A percentile compares a stretch with the other conserved stretches of the same genome.
These are phyloP conservation scores for Fusarium burgessii DNA, from an alignment of 2,329 filamentous ascomycete species.

Conservation along the genomic window DNA sequence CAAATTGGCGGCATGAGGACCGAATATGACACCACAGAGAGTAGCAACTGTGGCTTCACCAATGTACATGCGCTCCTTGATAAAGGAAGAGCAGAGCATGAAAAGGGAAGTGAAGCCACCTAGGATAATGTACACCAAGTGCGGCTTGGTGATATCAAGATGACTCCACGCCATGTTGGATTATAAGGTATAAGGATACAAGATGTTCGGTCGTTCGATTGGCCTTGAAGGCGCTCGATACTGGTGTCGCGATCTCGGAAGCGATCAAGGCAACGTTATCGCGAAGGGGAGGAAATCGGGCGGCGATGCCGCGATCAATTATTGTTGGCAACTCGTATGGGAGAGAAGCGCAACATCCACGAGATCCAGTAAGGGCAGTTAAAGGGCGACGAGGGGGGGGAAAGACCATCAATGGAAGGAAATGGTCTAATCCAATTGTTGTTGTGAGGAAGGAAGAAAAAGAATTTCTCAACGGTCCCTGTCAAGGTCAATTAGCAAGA, in stretches of 20 bases:
- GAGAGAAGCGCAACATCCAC: conserved; percentile 15
- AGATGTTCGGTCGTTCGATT: conserved; percentile 14
- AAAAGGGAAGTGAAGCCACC: conserved; percentile 98
- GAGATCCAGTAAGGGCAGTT: not conserved
- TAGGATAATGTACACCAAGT: conserved; percentile 98
- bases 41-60: conserved; percentile 97
- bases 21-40: conserved; percentile 88
- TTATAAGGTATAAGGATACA: conserved; percentile 17
- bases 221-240: conserved; percentile 13
- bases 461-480: conserved; percentile 24
- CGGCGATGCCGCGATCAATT: conserved; percentile 41
- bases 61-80: conserved; percentile 99
- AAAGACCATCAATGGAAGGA: not conserved
- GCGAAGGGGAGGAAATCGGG: conserved; percentile 29
- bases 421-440: conserved; percentile 9
- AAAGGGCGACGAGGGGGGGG: conserved; percentile 3
- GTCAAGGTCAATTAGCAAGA: conserved; percentile 8
- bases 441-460: conserved; percentile 14
- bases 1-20: conserved; percentile 83
- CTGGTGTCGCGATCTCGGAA: conserved; percentile 31
- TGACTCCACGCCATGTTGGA: conserved; percentile 80
- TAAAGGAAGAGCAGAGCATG: conserved; percentile 97
- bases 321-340: conserved; percentile 28
- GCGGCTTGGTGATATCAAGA: conserved; percentile 88
- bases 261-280: conserved; percentile 27